These are phyloP conservation scores for Fusarium succisae DNA, from an alignment of 2,329 filamentous ascomycete genomes.

Conservation along the genomic window DNA sequence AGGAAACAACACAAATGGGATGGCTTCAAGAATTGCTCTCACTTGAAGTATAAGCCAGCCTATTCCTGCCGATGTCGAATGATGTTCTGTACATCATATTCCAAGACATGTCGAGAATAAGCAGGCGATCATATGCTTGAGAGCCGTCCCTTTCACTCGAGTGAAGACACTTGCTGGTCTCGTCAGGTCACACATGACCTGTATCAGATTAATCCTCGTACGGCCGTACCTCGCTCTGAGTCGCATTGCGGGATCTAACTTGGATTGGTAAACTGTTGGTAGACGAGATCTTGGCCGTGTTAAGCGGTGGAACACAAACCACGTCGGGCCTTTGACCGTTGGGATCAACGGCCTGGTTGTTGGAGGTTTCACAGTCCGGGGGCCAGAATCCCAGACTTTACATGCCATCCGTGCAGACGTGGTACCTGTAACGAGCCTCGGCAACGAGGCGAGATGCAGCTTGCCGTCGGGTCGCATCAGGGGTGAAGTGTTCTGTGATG, in stretches of 20 bases:
- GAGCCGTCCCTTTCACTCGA: neutral
- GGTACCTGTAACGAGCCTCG: slow-evolving; percentile 34
- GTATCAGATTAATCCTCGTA: neutral
- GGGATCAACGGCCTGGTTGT: slow-evolving; percentile 11
- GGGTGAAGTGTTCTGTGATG: neutral
- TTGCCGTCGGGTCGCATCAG: slow-evolving; percentile 12
- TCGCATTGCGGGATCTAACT: slow-evolving; percentile 21
- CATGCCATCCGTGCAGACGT: slow-evolving; percentile 3
- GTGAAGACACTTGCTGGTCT: neutral
- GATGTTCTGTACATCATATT: neutral
- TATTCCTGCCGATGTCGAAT: slow-evolving; percentile 1
- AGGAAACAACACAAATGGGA: slow-evolving; percentile 9
- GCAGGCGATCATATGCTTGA: neutral
- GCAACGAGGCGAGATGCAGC: slow-evolving; percentile 33
- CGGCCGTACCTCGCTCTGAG: slow-evolving; percentile 1
- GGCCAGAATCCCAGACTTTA: slow-evolving; percentile 2
- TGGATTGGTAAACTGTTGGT: neutral
- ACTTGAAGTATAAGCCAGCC: slow-evolving; percentile 16
- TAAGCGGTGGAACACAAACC: slow-evolving; percentile 7
- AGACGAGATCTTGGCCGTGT: slow-evolving; percentile 15
- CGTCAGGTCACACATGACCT: neutral
- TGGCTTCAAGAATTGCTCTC: slow-evolving; percentile 6
- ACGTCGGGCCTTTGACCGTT: slow-evolving; percentile 20
- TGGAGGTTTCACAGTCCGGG: slow-evolving; percentile 4
- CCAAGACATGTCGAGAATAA: neutral